These are phyloP conservation scores for Phaeoacremonium minimum DNA, from an alignment of 2,329 filamentous ascomycete species.

Conservation along the genomic window DNA sequence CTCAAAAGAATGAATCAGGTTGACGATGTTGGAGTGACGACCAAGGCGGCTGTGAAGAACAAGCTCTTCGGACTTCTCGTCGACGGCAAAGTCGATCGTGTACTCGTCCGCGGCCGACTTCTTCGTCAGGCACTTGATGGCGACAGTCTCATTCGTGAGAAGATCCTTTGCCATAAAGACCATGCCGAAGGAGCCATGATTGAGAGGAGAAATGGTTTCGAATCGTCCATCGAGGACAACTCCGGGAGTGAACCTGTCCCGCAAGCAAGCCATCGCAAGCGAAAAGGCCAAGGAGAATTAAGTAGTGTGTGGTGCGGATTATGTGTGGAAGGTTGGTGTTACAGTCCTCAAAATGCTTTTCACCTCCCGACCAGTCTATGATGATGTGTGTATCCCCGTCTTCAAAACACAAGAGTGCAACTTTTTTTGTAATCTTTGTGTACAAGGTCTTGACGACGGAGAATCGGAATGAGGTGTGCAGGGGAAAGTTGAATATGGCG, in stretches of 20 bases:
- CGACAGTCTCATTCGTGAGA: slow-evolving; percentile 72
- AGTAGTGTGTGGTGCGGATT: too few relatives aligned
- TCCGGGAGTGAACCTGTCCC: slow-evolving; percentile 74
- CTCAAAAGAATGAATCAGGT: slow-evolving; percentile 86
- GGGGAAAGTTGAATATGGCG: too few relatives aligned
- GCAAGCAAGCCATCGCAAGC: slow-evolving; percentile 79
- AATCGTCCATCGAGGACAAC: slow-evolving; percentile 85
- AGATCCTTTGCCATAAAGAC: slow-evolving; percentile 89
- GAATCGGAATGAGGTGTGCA: too few relatives aligned
- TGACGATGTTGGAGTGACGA: slow-evolving; percentile 87
- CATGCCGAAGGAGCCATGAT: slow-evolving; percentile 98
- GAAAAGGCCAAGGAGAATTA: too few relatives aligned
- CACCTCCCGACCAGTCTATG: too few relatives aligned
- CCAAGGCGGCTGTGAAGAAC: slow-evolving; percentile 76
- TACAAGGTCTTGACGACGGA: too few relatives aligned
- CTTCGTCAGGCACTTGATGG: slow-evolving; percentile 96
- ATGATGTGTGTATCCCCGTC: too few relatives aligned
- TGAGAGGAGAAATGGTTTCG: slow-evolving; percentile 86
- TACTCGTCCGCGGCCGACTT: slow-evolving; percentile 57
- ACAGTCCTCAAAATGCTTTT: too few relatives aligned
- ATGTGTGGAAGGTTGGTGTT: too few relatives aligned
- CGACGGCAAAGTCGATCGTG: slow-evolving; percentile 64
- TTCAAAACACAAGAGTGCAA: too few relatives aligned
- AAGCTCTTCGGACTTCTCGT: slow-evolving; percentile 79
- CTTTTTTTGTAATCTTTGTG: too few relatives aligned